Evolutionary conservation across 805 yeast genomes (phyloP).

Genomic region (Teunomyces cretensis): DNA sequence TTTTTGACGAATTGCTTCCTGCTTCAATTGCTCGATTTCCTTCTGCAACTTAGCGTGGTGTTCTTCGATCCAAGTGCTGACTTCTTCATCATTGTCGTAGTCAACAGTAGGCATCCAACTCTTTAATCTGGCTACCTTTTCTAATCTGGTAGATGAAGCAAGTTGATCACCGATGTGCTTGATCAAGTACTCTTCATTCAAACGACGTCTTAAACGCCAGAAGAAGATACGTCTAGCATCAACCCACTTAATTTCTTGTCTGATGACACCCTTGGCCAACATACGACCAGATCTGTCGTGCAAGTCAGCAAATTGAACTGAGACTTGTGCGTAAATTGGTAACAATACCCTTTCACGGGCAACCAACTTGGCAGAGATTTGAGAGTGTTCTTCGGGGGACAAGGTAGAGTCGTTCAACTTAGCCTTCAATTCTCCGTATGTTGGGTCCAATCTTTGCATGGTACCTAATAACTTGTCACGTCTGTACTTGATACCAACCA

Average conservation of each 20-base stretch:
- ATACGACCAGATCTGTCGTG: constrained; percentile 98
- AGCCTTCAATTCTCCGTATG: constrained; percentile 65
- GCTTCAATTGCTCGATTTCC: constrained; percentile 60
- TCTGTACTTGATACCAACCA: constrained; percentile 98
- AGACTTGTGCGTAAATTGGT: constrained; percentile 89
- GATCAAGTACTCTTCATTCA: constrained; percentile 87
- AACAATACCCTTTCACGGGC: constrained; percentile 77
- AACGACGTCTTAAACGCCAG: constrained; percentile 97
- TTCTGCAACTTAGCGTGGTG: constrained; percentile 64
- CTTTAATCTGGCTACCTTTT: constrained; percentile 81
- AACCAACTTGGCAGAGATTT: constrained; percentile 61
- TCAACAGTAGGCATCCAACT: constrained; percentile 82
- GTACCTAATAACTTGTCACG: constrained; percentile 88
- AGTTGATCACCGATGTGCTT: constrained; percentile 68
- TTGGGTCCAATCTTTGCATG: constrained; percentile 84
- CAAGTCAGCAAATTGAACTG: constrained; percentile 95
- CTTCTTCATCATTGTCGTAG: constrained; percentile 69
- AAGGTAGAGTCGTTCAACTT: constrained; percentile 54
- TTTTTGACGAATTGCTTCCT: constrained; percentile 64
- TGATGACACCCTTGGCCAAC: constrained; percentile 90
- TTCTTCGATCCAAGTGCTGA: constrained; percentile 83
- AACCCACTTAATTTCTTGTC: constrained; percentile 81
- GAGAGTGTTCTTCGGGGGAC: constrained; percentile 63
- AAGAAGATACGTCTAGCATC: constrained; percentile 93
- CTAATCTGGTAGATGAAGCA: constrained; percentile 61